phyloP scores from a whole-genome alignment of 208 protist species.

The Acanthamoeba rhysodes region DNA sequence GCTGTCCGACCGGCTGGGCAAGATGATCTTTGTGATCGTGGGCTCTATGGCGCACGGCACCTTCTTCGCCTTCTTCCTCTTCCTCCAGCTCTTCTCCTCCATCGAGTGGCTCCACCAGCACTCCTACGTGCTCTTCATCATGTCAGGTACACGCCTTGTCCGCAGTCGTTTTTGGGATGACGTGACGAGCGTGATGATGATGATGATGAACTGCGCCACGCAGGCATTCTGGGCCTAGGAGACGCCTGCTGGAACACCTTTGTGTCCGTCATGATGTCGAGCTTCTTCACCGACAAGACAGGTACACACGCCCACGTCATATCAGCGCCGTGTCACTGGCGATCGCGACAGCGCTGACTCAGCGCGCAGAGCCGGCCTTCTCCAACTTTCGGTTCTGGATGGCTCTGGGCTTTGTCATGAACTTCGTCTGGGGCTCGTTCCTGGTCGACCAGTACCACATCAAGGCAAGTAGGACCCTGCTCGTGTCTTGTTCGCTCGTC shows the following conservation, averaged over 20 bases:
- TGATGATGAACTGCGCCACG: not conserved
- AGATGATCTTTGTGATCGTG: not conserved
- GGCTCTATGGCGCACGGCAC: not conserved
- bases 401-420: not conserved
- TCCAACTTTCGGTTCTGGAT: not conserved
- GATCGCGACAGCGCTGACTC: too few relatives aligned
- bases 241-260: constrained; percentile 38
- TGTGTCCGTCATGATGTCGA: not conserved
- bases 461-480: too few relatives aligned
- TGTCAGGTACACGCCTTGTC: not conserved
- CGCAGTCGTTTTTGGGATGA: not conserved
- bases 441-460: too few relatives aligned
- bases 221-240: not conserved
- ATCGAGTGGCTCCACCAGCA: not conserved
- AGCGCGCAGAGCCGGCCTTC: not conserved
- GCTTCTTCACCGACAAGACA: constrained; percentile 27
- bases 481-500: too few relatives aligned
- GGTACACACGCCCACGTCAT: too few relatives aligned
- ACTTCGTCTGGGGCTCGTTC: not conserved
- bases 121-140: constrained; percentile 44
- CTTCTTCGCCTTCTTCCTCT: constrained; percentile 32
- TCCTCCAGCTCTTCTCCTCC: not conserved
- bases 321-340: too few relatives aligned
- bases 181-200: not conserved
- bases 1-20: constrained; percentile 23